phyloP scores from a whole-genome alignment of 495 filamentous ascomycete genomes.

The Lophiotrema nucula region DNA sequence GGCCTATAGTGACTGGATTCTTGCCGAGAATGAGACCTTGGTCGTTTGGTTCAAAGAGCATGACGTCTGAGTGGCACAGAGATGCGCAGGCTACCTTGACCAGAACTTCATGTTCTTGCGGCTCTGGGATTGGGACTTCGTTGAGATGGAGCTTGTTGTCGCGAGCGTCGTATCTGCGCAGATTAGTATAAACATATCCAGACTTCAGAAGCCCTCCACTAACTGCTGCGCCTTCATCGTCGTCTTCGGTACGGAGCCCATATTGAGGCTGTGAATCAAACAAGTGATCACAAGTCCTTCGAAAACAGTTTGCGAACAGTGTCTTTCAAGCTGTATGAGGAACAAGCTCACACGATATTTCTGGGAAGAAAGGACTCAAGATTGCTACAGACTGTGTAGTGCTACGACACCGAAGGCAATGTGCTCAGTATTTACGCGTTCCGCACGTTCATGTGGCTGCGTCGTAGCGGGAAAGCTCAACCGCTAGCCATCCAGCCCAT shows the following conservation, averaged over 20 bases:
- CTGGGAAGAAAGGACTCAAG: neutral
- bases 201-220: neutral
- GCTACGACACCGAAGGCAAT: neutral
- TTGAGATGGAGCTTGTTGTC: slow-evolving; percentile 34
- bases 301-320: neutral
- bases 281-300: neutral
- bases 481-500: neutral
- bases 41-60: slow-evolving; percentile 39
- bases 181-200: neutral
- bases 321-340: neutral
- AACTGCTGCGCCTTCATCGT: slow-evolving; percentile 26
- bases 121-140: slow-evolving; percentile 31
- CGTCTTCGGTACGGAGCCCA: slow-evolving; percentile 8
- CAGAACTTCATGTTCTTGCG: slow-evolving; percentile 34
- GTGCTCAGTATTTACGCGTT: neutral
- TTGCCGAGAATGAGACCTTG: slow-evolving; percentile 30
- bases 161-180: slow-evolving; percentile 26
- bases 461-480: slow-evolving; percentile 16
- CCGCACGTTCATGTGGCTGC: neutral
- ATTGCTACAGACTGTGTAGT: neutral
- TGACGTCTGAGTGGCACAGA: slow-evolving; percentile 39
- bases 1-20: slow-evolving; percentile 36
- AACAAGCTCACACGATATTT: neutral
- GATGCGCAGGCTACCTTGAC: slow-evolving; percentile 37
- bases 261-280: neutral